Evolutionary conservation across 148 eudicot species (phyloP).

Genomic region (Diospyros lotus): DNA sequence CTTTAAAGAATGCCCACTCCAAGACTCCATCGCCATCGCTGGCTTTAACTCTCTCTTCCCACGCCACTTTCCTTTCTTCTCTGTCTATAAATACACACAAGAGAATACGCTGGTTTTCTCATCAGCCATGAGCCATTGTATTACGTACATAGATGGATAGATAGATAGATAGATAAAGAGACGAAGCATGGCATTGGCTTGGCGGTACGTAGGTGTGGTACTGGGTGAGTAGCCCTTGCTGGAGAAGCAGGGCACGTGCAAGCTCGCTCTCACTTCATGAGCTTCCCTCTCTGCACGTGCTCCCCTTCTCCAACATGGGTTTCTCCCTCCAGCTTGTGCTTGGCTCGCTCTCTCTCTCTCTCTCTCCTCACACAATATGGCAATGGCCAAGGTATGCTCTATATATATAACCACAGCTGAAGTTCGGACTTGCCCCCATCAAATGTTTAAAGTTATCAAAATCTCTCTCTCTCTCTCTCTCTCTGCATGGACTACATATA

Average conservation of each 20-base stretch:
- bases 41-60: neutral
- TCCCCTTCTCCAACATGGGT: conserved; percentile 24
- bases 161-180: neutral
- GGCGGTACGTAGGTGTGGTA: conserved; percentile 5
- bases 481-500: too few species aligned
- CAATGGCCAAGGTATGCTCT: too few species aligned
- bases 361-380: too few species aligned
- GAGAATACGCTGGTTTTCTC: too few species aligned
- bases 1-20: conserved; percentile 40
- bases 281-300: conserved; percentile 14
- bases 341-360: too few species aligned
- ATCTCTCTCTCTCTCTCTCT: too few species aligned
- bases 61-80: neutral
- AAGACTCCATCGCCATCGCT: conserved; percentile 25
- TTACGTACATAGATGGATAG: neutral
- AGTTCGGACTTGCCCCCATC: too few species aligned
- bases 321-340: conserved; percentile 16
- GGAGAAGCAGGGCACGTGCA: conserved; percentile 99
- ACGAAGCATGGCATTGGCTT: too few species aligned
- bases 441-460: too few species aligned
- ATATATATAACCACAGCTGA: too few species aligned
- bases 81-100: conserved; percentile 7
- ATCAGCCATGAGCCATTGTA: neutral
- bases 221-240: conserved; percentile 52
- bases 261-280: neutral